Conservation (phyloP, 1,139 yeast species). For the Diutina rugosa region DNA sequence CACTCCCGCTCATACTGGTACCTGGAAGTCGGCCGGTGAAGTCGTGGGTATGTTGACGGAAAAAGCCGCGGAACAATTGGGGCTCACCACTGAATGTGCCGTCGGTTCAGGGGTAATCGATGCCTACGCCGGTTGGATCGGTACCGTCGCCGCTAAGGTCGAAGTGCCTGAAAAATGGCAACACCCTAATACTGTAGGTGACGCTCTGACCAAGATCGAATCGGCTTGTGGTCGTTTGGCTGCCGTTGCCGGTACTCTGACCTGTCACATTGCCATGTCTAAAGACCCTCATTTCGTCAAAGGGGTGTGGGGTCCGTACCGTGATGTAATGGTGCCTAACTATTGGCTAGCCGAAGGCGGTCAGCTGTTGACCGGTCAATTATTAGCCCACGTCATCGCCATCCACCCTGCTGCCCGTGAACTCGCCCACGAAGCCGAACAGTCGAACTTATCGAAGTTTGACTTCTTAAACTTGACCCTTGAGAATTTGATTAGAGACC, state of each 20-base stretch:
- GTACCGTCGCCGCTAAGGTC: constrained; percentile 87
- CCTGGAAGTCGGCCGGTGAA: constrained; percentile 78
- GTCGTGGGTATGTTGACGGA: constrained; percentile 59
- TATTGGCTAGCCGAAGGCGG: constrained; percentile 99
- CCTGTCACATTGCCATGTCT: constrained; percentile 89
- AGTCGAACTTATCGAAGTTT: constrained; percentile 61
- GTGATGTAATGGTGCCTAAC: constrained; percentile 79
- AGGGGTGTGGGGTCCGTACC: constrained; percentile 98
- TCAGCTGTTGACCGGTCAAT: constrained; percentile 91
- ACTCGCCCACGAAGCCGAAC: constrained; percentile 47
- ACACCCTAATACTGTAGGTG: constrained; percentile 15
- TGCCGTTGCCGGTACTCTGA: constrained; percentile 96
- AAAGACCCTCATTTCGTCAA: constrained; percentile 78
- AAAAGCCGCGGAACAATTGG: constrained; percentile 70
- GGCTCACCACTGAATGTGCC: constrained; percentile 63
- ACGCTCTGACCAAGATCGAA: constrained; percentile 16
- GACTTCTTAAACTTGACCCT: constrained; percentile 69
- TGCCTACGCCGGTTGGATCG: constrained; percentile 98
- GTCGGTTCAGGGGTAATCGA: constrained; percentile 96
- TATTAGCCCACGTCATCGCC: constrained; percentile 78
- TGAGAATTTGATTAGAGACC: constrained; percentile 50
- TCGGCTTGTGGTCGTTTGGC: constrained; percentile 78
- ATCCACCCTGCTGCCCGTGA: constrained; percentile 82
- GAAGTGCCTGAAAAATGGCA: constrained; percentile 35
- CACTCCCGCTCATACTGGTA: constrained; percentile 57